phyloP scores from a whole-genome alignment of 805 yeast genomes.

The Tanozyma kutaoensis region DNA sequence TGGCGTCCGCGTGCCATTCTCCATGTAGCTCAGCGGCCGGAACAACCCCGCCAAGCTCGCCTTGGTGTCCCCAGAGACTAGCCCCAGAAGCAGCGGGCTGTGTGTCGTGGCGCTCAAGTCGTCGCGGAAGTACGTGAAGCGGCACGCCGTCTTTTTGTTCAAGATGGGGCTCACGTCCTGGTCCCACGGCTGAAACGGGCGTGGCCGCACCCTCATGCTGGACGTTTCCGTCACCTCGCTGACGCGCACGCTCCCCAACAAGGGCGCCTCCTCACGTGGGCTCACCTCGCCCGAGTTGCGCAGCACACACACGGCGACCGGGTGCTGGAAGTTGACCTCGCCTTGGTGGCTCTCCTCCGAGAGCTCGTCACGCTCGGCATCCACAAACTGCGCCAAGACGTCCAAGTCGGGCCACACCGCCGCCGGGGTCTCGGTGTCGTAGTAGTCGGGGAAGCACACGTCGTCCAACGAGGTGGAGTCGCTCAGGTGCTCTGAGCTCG shows the following conservation, averaged over 20 bases:
- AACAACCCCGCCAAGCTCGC: too few species aligned
- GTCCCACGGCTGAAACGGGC: slow-evolving; percentile 66
- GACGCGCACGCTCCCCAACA: slow-evolving; percentile 14
- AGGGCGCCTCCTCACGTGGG: slow-evolving; percentile 13
- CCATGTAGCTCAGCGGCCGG: too few species aligned
- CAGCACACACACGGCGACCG: slow-evolving; percentile 11
- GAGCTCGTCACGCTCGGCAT: slow-evolving; percentile 40
- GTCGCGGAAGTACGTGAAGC: slow-evolving; percentile 89
- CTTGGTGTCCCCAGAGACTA: slow-evolving; percentile 11
- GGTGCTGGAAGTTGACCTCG: slow-evolving; percentile 24
- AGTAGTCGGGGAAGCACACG: slow-evolving; percentile 81
- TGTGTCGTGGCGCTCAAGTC: slow-evolving; percentile 83
- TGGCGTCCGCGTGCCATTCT: too few species aligned
- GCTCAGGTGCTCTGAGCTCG: slow-evolving; percentile 46
- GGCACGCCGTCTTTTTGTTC: slow-evolving; percentile 18
- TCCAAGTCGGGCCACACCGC: slow-evolving; percentile 72
- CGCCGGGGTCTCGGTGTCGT: slow-evolving; percentile 6
- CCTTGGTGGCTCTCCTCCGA: slow-evolving; percentile 6
- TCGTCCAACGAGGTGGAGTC: slow-evolving; percentile 74
- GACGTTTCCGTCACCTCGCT: slow-evolving; percentile 20
- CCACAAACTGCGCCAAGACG: slow-evolving; percentile 64
- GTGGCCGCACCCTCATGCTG: slow-evolving; percentile 49
- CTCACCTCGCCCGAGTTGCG: slow-evolving; percentile 4
- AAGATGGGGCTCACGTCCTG: slow-evolving; percentile 18
- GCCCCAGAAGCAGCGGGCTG: slow-evolving; percentile 76